Conservation (phyloP, 2,329 filamentous ascomycete genomes). For the Fusarium domesticum region DNA sequence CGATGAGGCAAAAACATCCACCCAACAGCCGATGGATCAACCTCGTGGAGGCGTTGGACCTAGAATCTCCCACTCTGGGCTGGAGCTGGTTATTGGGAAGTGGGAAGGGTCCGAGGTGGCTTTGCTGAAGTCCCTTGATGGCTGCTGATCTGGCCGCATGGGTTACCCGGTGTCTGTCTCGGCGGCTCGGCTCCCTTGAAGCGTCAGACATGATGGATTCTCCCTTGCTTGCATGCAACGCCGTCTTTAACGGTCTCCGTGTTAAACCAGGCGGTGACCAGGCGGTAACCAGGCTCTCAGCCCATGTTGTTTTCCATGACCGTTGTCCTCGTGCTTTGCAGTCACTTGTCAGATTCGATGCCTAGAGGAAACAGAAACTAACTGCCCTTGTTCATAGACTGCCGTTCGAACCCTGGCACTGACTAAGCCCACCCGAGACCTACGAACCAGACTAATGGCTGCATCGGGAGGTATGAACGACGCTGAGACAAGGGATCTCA, state of each 20-base stretch:
- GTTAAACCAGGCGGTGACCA: neutral
- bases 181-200: slow-evolving; percentile 17
- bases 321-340: slow-evolving; percentile 6
- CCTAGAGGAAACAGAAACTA: slow-evolving; percentile 16
- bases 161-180: slow-evolving; percentile 15
- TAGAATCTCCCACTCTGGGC: slow-evolving; percentile 12
- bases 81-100: slow-evolving; percentile 9
- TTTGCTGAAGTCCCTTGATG: slow-evolving; percentile 9
- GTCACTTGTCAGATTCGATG: slow-evolving; percentile 14
- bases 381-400: slow-evolving; percentile 46
- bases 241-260: neutral
- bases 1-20: slow-evolving; percentile 20
- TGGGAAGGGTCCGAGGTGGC: slow-evolving; percentile 10
- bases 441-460: slow-evolving; percentile 75
- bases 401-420: slow-evolving; percentile 64
- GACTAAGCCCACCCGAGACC: slow-evolving; percentile 74
- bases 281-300: slow-evolving; percentile 11
- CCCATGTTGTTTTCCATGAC: slow-evolving; percentile 14
- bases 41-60: slow-evolving; percentile 17
- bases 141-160: slow-evolving; percentile 19
- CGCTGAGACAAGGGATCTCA: slow-evolving; percentile 71
- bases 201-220: slow-evolving; percentile 16
- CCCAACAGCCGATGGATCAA: slow-evolving; percentile 11
- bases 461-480: slow-evolving; percentile 72
- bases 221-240: neutral